Evolutionary conservation across 352 stramenopile species (phyloP).

Genomic region (Globisporangium emineosum): DNA sequence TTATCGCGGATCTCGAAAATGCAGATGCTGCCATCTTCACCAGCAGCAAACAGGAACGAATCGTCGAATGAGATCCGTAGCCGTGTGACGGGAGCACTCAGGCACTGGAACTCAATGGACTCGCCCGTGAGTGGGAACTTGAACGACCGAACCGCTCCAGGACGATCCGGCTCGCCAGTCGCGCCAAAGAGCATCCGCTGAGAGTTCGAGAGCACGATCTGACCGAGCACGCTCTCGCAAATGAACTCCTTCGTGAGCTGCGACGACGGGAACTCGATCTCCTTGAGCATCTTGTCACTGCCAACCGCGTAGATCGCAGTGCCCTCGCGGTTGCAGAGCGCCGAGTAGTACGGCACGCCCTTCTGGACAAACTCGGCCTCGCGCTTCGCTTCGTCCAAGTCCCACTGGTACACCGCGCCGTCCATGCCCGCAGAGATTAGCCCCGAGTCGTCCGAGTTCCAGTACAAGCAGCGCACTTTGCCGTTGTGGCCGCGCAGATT

Average conservation of each 20-base stretch:
- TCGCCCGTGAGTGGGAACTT: conserved; percentile 90
- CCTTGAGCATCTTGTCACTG: conserved; percentile 87
- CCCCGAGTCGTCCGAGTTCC: conserved; percentile 82
- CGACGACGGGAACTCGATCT: conserved; percentile 84
- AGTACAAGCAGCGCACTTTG: conserved; percentile 89
- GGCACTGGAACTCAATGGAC: conserved; percentile 84
- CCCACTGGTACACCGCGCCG: conserved; percentile 93
- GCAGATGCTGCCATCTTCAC: conserved; percentile 84
- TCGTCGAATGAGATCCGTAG: conserved; percentile 88
- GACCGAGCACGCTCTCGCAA: conserved; percentile 73
- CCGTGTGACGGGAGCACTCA: conserved; percentile 73
- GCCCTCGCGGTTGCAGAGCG: conserved; percentile 80
- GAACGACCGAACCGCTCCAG: conserved; percentile 83
- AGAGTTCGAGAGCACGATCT: conserved; percentile 82
- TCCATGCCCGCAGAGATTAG: conserved; percentile 90
- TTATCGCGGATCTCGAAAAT: conserved; percentile 89
- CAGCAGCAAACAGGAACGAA: conserved; percentile 84
- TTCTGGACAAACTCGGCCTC: conserved; percentile 93
- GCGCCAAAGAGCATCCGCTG: conserved; percentile 90
- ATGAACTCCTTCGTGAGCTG: conserved; percentile 80
- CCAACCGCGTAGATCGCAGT: conserved; percentile 84
- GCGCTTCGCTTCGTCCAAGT: conserved; percentile 89
- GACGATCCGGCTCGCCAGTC: conserved; percentile 62
- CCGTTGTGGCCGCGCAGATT: conserved; percentile 92
- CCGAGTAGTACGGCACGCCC: conserved; percentile 88